phyloP scores from a whole-genome alignment of 2,329 filamentous ascomycete species.

The Colletotrichum somersetense region DNA sequence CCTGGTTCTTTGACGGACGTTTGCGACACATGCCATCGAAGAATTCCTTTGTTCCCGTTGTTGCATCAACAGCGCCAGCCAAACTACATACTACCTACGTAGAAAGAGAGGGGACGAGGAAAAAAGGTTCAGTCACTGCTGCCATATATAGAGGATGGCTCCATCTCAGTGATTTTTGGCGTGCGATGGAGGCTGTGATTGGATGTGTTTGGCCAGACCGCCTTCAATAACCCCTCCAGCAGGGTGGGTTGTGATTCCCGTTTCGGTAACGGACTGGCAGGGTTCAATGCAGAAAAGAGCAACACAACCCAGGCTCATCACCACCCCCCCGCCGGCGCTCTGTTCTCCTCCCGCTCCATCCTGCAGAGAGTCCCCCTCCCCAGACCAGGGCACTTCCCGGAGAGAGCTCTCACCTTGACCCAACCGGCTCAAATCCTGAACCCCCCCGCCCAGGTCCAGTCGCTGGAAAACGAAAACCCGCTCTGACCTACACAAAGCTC shows the following conservation, averaged over 20 bases:
- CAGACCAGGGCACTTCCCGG: conserved; percentile 37
- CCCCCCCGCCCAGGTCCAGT: conserved; percentile 14
- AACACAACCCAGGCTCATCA: conserved; percentile 5
- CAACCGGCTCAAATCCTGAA: conserved; percentile 39
- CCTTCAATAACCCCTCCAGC: conserved; percentile 30
- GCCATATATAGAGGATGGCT: conserved; percentile 6
- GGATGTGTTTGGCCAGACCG: conserved; percentile 29
- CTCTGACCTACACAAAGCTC: conserved; percentile 5
- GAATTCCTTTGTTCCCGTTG: conserved; percentile 31
- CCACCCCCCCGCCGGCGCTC: conserved; percentile 9
- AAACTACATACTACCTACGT: neutral
- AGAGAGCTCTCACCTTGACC: conserved; percentile 14
- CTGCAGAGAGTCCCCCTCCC: conserved; percentile 3
- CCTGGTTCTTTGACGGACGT: conserved; percentile 9
- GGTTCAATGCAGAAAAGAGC: conserved; percentile 30
- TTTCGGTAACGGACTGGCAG: conserved; percentile 33
- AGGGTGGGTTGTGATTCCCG: conserved; percentile 27
- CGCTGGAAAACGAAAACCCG: conserved; percentile 15
- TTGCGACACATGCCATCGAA: conserved; percentile 14
- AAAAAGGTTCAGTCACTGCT: conserved; percentile 4
- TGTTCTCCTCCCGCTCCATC: conserved; percentile 3
- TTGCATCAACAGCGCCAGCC: conserved; percentile 15
- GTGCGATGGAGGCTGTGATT: conserved; percentile 28
- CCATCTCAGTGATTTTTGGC: conserved; percentile 1
- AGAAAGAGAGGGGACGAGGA: neutral